A percentile compares a stretch with the other conserved stretches of the same genome.
Conservation (phyloP, 768 basidiomycete species). For the Leccinellum albellum region DNA sequence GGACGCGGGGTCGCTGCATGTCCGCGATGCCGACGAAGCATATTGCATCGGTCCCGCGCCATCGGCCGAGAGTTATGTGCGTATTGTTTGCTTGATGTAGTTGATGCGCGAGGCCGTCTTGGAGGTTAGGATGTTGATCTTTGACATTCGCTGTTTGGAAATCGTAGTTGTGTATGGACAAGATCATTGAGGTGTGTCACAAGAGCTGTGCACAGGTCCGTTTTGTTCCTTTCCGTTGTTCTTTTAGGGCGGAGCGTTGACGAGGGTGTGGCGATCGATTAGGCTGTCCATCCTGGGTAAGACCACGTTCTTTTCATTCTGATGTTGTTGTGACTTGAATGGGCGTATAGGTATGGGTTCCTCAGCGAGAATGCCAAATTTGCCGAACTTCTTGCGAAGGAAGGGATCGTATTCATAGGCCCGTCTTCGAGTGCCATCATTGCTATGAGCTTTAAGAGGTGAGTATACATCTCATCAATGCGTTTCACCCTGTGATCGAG, state of each 20-base stretch:
- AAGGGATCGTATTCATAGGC: constrained; percentile 87
- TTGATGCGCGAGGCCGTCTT: not conserved
- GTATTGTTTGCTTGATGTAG: constrained; percentile 25
- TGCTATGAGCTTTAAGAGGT: too few relatives aligned
- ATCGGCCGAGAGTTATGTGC: constrained; percentile 83
- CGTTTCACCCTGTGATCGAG: too few relatives aligned
- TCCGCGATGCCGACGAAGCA: constrained; percentile 82
- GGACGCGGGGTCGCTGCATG: constrained; percentile 78
- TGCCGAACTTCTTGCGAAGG: constrained; percentile 65
- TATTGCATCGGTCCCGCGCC: constrained; percentile 91
- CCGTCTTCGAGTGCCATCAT: constrained; percentile 85
- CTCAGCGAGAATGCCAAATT: constrained; percentile 89
- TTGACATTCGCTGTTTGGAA: too few relatives aligned
- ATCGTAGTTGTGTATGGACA: constrained; percentile 75
- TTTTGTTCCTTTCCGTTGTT: not conserved
- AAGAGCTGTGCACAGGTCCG: constrained; percentile 80
- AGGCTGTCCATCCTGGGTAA: constrained; percentile 94
- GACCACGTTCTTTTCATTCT: not conserved
- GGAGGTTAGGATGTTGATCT: too few relatives aligned
- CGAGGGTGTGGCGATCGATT: not conserved
- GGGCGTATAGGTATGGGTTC: constrained; percentile 69
- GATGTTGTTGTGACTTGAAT: not conserved
- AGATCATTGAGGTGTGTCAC: constrained; percentile 80
- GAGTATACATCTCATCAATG: too few relatives aligned
- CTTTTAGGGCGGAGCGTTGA: not conserved